Evolutionary conservation across 2,329 filamentous ascomycete genomes (phyloP).

Genomic region (Exophiala mesophila): DNA sequence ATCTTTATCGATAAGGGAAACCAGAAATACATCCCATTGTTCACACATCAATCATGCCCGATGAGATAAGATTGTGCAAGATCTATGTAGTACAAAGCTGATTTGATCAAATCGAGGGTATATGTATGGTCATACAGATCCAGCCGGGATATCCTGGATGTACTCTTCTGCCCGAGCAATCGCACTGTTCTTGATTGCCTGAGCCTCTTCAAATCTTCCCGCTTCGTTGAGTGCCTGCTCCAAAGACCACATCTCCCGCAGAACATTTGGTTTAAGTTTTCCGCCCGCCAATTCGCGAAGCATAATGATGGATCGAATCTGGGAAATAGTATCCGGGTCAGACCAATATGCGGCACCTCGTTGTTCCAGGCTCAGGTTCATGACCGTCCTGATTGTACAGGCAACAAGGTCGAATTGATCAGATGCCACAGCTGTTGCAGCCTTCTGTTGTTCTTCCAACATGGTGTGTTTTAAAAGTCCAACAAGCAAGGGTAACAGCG

Average conservation of each 20-base stretch:
- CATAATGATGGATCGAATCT: slow-evolving; percentile 6
- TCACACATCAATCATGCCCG: too few relatives aligned
- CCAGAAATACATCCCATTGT: too few relatives aligned
- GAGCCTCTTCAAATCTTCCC: slow-evolving; percentile 5
- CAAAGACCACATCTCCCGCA: slow-evolving; percentile 11
- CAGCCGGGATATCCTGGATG: slow-evolving; percentile 6
- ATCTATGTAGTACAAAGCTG: too few relatives aligned
- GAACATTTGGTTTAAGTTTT: slow-evolving; percentile 4
- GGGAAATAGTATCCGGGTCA: slow-evolving; percentile 1
- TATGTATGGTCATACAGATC: slow-evolving; percentile 8
- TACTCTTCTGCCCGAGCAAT: slow-evolving; percentile 7
- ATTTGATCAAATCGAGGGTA: too few relatives aligned
- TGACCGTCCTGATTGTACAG: slow-evolving; percentile 5
- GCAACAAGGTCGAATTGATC: slow-evolving; percentile 3
- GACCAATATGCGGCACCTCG: not conserved
- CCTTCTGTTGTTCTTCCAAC: slow-evolving; percentile 4
- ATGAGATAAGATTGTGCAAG: too few relatives aligned
- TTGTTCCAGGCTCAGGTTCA: slow-evolving; percentile 5
- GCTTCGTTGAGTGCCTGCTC: slow-evolving; percentile 1
- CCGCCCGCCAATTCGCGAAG: slow-evolving; percentile 7
- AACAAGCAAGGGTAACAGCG: slow-evolving; percentile 4
- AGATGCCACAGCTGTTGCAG: not conserved
- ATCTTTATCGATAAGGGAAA: too few relatives aligned
- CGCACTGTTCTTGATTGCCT: slow-evolving; percentile 2
- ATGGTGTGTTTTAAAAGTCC: slow-evolving; percentile 2